These are phyloP conservation scores for Anaeramoeba flamelloides DNA, from an alignment of 78 protist species.

Conservation along the genomic window DNA sequence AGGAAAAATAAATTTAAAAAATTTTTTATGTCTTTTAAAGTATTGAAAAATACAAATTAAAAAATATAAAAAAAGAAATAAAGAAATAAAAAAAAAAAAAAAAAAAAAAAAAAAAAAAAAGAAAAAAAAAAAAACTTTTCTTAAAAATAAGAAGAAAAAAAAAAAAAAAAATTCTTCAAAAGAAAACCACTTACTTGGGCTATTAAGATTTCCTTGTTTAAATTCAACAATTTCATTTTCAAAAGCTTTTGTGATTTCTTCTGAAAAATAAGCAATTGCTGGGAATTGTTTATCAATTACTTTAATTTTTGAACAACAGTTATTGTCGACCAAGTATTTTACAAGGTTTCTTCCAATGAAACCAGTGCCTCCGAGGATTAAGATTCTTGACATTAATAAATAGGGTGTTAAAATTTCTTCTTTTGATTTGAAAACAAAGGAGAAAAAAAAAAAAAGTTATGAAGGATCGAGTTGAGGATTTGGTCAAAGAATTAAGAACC, in stretches of 20 bases:
- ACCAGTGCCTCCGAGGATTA: constrained; percentile 77
- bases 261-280: constrained; percentile 42
- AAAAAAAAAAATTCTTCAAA: too few relatives aligned
- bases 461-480: too few relatives aligned
- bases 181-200: background rate
- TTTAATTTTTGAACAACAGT: background rate
- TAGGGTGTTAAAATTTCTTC: background rate
- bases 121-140: too few relatives aligned
- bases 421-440: background rate
- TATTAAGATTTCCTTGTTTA: constrained; percentile 52
- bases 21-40: too few relatives aligned
- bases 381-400: constrained; percentile 38
- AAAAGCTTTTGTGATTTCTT: constrained; percentile 27
- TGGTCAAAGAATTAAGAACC: too few relatives aligned
- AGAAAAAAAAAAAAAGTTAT: background rate
- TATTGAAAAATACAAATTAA: too few relatives aligned
- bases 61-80: too few relatives aligned
- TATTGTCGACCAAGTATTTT: constrained; percentile 36
- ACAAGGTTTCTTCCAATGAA: constrained; percentile 77
- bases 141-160: too few relatives aligned
- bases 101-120: too few relatives aligned
- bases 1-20: too few relatives aligned
- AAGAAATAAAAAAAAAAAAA: constrained; percentile 20
- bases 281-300: constrained; percentile 34
- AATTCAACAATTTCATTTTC: constrained; percentile 52